These are phyloP conservation scores for Dentipellis fragilis DNA, from an alignment of 768 basidiomycete species.

Conservation along the genomic window DNA sequence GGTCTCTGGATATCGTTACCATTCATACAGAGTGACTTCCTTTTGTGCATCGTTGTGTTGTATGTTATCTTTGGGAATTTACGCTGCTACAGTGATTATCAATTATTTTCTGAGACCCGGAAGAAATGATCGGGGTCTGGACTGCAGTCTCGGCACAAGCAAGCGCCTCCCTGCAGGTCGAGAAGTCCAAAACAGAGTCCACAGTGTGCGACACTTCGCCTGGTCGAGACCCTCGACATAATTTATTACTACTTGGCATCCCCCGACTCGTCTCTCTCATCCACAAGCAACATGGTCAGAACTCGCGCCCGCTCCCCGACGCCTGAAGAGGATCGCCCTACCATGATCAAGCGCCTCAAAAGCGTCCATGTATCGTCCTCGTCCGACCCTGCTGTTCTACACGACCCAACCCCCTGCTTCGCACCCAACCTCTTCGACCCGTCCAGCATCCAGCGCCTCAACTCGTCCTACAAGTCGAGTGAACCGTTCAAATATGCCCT, in stretches of 20 bases:
- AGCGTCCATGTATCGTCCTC: slow-evolving; percentile 22
- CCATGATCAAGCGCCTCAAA: slow-evolving; percentile 28
- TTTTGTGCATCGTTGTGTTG: not conserved
- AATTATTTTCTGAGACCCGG: not conserved
- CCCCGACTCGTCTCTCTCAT: not conserved
- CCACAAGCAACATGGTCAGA: slow-evolving; percentile 27
- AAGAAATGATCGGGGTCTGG: no score
- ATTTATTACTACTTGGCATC: not conserved
- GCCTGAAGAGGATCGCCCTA: slow-evolving; percentile 27
- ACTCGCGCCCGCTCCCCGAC: slow-evolving; percentile 38
- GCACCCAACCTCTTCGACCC: slow-evolving; percentile 47
- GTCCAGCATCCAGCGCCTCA: slow-evolving; percentile 43
- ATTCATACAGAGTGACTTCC: not conserved
- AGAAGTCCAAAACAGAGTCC: no score
- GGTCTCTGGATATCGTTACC: not conserved
- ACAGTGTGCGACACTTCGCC: not conserved
- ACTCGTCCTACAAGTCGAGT: slow-evolving; percentile 43
- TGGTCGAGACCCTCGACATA: not conserved
- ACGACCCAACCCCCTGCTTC: slow-evolving; percentile 30
- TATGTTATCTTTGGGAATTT: not conserved
- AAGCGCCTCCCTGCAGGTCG: no score
- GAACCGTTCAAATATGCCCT: slow-evolving; percentile 78
- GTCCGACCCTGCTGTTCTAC: slow-evolving; percentile 8
- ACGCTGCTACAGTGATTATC: not conserved
- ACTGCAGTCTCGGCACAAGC: no score